These are phyloP conservation scores for Termitomyces sp. DNA, from an alignment of 768 basidiomycete genomes.

Conservation along the genomic window DNA sequence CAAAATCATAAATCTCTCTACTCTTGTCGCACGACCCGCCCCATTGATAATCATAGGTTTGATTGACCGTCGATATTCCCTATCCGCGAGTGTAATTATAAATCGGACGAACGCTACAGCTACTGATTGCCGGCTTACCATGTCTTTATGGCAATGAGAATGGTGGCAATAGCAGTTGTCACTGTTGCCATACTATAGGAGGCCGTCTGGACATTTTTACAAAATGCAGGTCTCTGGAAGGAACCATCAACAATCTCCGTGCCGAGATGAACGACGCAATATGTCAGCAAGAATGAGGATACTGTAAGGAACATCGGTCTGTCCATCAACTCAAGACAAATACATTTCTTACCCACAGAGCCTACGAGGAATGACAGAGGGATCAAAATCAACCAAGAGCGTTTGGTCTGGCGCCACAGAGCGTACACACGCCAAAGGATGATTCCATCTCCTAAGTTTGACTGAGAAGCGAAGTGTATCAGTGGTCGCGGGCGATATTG, in stretches of 20 bases:
- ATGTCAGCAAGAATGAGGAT: conserved; percentile 3
- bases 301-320: background rate
- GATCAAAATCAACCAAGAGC: background rate
- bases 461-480: background rate
- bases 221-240: conserved; percentile 8
- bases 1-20: conserved; percentile 8
- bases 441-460: conserved; percentile 8
- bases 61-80: conserved; percentile 9
- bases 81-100: background rate
- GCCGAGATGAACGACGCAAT: conserved; percentile 6
- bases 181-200: conserved; percentile 6
- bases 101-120: background rate
- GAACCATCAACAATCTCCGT: conserved; percentile 9
- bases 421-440: conserved; percentile 9
- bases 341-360: background rate
- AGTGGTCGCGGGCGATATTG: background rate
- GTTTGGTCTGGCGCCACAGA: background rate
- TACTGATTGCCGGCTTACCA: background rate
- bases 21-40: background rate
- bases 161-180: conserved; percentile 8
- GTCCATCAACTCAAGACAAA: no score
- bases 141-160: conserved; percentile 10
- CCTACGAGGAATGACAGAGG: conserved; percentile 3
- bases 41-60: conserved; percentile 1
- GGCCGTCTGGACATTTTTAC: conserved; percentile 6